Conservation (phyloP, 2,329 filamentous ascomycete species). For the Leptographium flavum region DNA sequence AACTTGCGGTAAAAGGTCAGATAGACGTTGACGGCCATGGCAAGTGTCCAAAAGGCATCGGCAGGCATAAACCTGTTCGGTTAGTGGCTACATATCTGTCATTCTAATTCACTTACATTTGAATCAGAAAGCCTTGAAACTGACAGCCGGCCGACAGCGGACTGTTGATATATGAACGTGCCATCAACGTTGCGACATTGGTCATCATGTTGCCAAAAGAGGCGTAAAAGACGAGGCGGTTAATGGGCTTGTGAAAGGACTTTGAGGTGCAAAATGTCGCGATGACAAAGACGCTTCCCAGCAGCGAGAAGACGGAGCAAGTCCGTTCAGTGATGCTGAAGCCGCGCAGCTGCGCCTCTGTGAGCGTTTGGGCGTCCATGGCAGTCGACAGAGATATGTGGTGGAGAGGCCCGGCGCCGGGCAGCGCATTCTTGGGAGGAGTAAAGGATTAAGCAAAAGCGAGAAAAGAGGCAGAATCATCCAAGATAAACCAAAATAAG, state of each 20-base stretch:
- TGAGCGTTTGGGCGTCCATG: constrained; percentile 9
- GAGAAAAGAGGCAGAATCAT: no score
- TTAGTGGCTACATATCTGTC: no score
- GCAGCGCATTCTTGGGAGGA: no score
- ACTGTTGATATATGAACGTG: constrained; percentile 40
- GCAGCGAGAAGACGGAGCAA: constrained; percentile 55
- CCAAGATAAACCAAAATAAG: no score
- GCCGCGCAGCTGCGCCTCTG: constrained; percentile 28
- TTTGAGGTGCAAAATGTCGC: constrained; percentile 53
- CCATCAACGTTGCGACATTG: constrained; percentile 64
- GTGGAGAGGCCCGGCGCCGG: no score
- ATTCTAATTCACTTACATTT: no score
- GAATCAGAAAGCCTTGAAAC: constrained; percentile 65
- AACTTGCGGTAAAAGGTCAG: constrained; percentile 67
- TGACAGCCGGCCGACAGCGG: constrained; percentile 44
- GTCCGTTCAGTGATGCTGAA: constrained; percentile 52
- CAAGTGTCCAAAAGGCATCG: constrained; percentile 62
- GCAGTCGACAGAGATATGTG: background rate
- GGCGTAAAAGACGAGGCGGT: constrained; percentile 71
- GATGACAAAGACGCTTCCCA: constrained; percentile 60
- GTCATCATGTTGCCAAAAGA: constrained; percentile 68
- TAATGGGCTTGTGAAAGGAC: constrained; percentile 74
- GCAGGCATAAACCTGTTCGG: constrained; percentile 59
- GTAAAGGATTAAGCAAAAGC: no score
- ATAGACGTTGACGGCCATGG: constrained; percentile 76